A percentile compares a stretch with the other conserved stretches of the same genome.
Evolutionary conservation across 345 rosid species (phyloP).

Genomic region (Noccaea bulbosa): DNA sequence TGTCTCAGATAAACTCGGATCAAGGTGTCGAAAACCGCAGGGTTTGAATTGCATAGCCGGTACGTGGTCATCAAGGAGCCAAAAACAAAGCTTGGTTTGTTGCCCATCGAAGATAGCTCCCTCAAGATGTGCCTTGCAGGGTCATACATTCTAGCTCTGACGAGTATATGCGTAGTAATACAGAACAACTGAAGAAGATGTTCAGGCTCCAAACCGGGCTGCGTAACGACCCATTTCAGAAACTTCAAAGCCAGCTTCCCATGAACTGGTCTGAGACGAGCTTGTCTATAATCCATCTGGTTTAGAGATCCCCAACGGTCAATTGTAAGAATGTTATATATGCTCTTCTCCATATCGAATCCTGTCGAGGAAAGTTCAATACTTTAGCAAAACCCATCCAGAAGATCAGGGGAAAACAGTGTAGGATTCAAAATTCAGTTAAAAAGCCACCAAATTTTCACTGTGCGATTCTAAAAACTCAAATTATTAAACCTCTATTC

Average conservation of each 20-base stretch:
- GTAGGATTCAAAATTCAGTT: slow-evolving; percentile 1
- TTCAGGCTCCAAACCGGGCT: slow-evolving; percentile 65
- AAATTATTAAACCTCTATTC: background rate
- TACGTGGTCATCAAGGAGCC: slow-evolving; percentile 70
- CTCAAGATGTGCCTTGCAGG: slow-evolving; percentile 63
- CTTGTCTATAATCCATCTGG: slow-evolving; percentile 73
- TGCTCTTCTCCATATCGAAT: slow-evolving; percentile 67
- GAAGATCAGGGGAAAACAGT: background rate
- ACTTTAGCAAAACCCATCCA: slow-evolving; percentile 32
- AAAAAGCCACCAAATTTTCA: background rate
- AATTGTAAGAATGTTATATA: slow-evolving; percentile 73
- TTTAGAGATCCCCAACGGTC: slow-evolving; percentile 89
- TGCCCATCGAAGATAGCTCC: slow-evolving; percentile 54
- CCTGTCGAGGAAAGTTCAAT: slow-evolving; percentile 37
- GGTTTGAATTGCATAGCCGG: slow-evolving; percentile 83
- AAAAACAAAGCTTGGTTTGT: slow-evolving; percentile 60
- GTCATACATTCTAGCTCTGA: slow-evolving; percentile 82
- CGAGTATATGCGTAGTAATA: slow-evolving; percentile 69
- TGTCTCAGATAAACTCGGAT: slow-evolving; percentile 67
- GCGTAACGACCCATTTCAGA: slow-evolving; percentile 70
- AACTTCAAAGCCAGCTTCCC: slow-evolving; percentile 86
- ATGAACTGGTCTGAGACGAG: slow-evolving; percentile 78
- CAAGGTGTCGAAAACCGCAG: slow-evolving; percentile 81
- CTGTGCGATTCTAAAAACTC: background rate
- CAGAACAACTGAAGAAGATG: slow-evolving; percentile 65